phyloP scores from a whole-genome alignment of 441 rosid genomes.

The Geranium incanum region DNA sequence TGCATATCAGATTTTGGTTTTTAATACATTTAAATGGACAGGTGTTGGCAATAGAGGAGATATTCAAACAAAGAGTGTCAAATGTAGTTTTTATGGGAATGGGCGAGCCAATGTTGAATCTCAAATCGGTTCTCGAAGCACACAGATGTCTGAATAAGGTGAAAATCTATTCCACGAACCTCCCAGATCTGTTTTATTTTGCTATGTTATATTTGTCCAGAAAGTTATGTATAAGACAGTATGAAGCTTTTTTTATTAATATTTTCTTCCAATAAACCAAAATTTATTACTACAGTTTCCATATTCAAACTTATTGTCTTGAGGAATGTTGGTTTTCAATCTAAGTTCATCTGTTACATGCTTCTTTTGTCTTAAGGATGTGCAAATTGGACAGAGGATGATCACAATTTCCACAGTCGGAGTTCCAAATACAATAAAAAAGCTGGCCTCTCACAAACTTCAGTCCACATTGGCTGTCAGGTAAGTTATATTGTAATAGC shows the following conservation, averaged over 20 bases:
- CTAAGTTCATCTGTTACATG: conserved; percentile 13
- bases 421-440: conserved; percentile 89
- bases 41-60: conserved; percentile 88
- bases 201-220: conserved; percentile 3
- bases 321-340: conserved; percentile 11
- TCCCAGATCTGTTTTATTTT: conserved; percentile 9
- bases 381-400: conserved; percentile 95
- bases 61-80: conserved; percentile 80
- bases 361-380: conserved; percentile 44
- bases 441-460: conserved; percentile 81
- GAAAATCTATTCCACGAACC: conserved; percentile 13
- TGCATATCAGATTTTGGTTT: conserved; percentile 15
- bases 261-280: neutral
- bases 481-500: conserved; percentile 27
- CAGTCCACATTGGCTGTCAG: conserved; percentile 97
- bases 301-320: neutral
- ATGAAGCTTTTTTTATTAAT: neutral
- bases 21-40: conserved; percentile 23
- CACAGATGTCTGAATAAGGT: conserved; percentile 91
- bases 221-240: neutral
- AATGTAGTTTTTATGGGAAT: conserved; percentile 97
- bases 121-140: conserved; percentile 79
- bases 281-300: neutral
- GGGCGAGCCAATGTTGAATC: conserved; percentile 97
- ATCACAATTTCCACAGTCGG: conserved; percentile 94